Conservation (phyloP, 768 basidiomycete species). For the Daedaleopsis sinensis region DNA sequence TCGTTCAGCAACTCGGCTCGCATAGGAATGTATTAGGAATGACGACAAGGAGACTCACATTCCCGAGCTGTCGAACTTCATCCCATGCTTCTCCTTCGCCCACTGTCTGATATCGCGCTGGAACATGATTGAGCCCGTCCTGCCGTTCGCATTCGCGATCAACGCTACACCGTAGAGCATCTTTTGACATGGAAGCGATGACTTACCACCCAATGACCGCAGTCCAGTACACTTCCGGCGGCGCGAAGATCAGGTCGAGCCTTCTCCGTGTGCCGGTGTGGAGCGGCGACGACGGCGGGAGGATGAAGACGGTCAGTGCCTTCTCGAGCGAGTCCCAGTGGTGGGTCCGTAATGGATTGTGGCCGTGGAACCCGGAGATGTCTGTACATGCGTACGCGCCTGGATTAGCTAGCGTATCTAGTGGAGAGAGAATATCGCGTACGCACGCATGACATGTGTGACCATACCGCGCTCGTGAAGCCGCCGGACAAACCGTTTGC, state of each 20-base stretch:
- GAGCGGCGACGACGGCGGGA: slow-evolving; percentile 46
- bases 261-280: slow-evolving; percentile 58
- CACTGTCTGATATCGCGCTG: slow-evolving; percentile 80
- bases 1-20: neutral
- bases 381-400: slow-evolving; percentile 39
- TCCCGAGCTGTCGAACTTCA: slow-evolving; percentile 85
- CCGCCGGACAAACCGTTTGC: slow-evolving; percentile 57
- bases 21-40: neutral
- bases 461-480: slow-evolving; percentile 67
- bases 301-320: slow-evolving; percentile 75
- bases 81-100: slow-evolving; percentile 65
- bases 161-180: neutral
- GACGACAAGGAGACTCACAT: slow-evolving; percentile 60
- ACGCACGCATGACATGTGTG: slow-evolving; percentile 84
- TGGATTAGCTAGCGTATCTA: neutral
- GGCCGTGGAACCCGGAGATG: slow-evolving; percentile 60
- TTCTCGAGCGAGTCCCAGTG: slow-evolving; percentile 86
- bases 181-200: neutral
- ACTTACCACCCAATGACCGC: slow-evolving; percentile 86
- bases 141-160: slow-evolving; percentile 27
- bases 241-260: slow-evolving; percentile 83
- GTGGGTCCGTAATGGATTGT: slow-evolving; percentile 55
- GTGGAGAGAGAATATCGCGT: neutral
- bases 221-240: slow-evolving; percentile 81
- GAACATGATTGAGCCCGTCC: slow-evolving; percentile 91